Conservation (phyloP, 73 alveolate species). For the Paramecium sonneborni region DNA sequence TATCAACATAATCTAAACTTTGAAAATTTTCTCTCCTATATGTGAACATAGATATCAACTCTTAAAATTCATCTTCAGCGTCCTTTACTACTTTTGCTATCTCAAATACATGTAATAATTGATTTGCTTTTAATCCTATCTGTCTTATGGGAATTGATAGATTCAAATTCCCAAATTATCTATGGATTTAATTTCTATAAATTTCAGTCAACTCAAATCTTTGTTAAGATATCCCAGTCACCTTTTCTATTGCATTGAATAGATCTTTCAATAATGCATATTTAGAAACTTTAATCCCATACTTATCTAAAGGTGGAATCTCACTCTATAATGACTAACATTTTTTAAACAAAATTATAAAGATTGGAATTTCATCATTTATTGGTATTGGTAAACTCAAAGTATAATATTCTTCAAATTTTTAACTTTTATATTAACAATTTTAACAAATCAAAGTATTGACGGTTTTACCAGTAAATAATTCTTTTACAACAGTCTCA, state of each 20-base stretch:
- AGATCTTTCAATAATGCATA: slow-evolving; percentile 50
- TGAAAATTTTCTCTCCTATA: not conserved
- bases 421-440: slow-evolving; percentile 54
- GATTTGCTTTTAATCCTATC: slow-evolving; percentile 38
- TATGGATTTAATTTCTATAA: slow-evolving; percentile 24
- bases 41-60: not conserved
- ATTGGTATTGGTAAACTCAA: slow-evolving; percentile 69
- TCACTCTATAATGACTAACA: not conserved
- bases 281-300: slow-evolving; percentile 58
- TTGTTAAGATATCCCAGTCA: not conserved
- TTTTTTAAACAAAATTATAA: slow-evolving; percentile 18
- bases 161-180: slow-evolving; percentile 6
- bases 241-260: slow-evolving; percentile 34
- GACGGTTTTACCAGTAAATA: slow-evolving; percentile 69
- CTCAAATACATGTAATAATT: slow-evolving; percentile 60
- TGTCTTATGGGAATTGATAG: slow-evolving; percentile 22
- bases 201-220: slow-evolving; percentile 58
- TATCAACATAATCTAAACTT: slow-evolving; percentile 60
- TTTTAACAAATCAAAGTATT: slow-evolving; percentile 57
- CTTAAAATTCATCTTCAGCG: slow-evolving; percentile 45
- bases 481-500: slow-evolving; percentile 69
- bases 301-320: slow-evolving; percentile 24
- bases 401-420: slow-evolving; percentile 65
- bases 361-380: slow-evolving; percentile 49
- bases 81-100: slow-evolving; percentile 39